Evolutionary conservation across 2,329 filamentous ascomycete species (phyloP).

Genomic region (Thermochaetoides dissita): DNA sequence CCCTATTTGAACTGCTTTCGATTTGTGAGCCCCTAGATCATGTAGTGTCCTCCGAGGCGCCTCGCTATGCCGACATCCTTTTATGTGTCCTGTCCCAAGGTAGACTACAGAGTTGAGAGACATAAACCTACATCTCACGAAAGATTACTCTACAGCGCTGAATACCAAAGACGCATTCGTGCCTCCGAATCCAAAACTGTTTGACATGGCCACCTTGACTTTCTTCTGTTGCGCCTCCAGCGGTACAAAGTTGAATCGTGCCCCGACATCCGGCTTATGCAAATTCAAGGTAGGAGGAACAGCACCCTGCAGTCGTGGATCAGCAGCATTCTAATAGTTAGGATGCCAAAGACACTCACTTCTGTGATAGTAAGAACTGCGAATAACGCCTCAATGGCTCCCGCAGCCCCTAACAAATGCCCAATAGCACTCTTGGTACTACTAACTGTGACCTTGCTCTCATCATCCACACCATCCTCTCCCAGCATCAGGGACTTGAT

Average conservation of each 20-base stretch:
- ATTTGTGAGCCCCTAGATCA: too few relatives aligned
- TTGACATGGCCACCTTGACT: conserved; percentile 67
- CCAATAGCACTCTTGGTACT: conserved; percentile 90
- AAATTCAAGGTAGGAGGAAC: conserved; percentile 84
- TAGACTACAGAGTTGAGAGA: too few relatives aligned
- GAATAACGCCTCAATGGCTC: conserved; percentile 81
- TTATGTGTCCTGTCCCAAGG: too few relatives aligned
- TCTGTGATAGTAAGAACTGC: conserved; percentile 65
- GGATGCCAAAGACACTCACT: conserved; percentile 31
- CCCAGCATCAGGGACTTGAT: conserved; percentile 67
- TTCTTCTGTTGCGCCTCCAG: conserved; percentile 52
- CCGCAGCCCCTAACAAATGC: conserved; percentile 81
- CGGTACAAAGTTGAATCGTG: conserved; percentile 77
- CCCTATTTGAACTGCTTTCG: too few relatives aligned
- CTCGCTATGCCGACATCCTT: too few relatives aligned
- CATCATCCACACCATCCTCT: conserved; percentile 47
- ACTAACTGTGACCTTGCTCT: conserved; percentile 63
- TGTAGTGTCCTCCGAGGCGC: too few relatives aligned
- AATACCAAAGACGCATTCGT: conserved; percentile 89
- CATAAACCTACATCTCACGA: too few relatives aligned
- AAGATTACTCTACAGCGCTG: conserved; percentile 25
- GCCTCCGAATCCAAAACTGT: conserved; percentile 95
- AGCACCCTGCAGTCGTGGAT: conserved; percentile 39
- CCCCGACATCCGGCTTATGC: conserved; percentile 47
- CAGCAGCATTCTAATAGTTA: too few relatives aligned